These are phyloP conservation scores for Coniosporium apollinis DNA, from an alignment of 495 filamentous ascomycete genomes.

Conservation along the genomic window DNA sequence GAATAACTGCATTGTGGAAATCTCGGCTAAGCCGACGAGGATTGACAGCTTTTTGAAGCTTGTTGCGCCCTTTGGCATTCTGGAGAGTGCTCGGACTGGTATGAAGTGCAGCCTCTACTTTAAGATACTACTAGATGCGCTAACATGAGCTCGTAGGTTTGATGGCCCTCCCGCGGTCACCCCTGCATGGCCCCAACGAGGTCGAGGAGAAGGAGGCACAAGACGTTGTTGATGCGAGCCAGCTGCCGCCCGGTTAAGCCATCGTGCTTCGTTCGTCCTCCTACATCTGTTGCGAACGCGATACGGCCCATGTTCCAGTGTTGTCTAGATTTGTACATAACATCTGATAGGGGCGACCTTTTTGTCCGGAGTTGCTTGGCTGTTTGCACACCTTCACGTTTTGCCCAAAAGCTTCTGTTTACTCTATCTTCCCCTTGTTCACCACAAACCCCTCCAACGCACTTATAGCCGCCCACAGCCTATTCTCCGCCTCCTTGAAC, in stretches of 20 bases:
- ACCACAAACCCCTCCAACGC: conserved; percentile 80
- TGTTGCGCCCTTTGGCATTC: conserved; percentile 84
- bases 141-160: conserved; percentile 34
- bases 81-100: conserved; percentile 80
- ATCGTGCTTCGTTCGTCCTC: neutral
- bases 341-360: too few species aligned
- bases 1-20: conserved; percentile 93
- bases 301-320: too few species aligned
- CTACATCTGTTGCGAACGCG: neutral
- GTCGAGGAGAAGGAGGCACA: conserved; percentile 71
- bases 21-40: conserved; percentile 82
- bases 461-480: conserved; percentile 74
- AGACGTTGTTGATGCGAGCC: conserved; percentile 79
- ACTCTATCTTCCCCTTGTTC: conserved; percentile 61
- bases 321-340: too few species aligned
- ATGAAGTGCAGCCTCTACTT: neutral
- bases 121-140: neutral
- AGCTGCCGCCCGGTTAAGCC: conserved; percentile 83
- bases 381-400: too few species aligned
- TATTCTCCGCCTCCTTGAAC: conserved; percentile 87
- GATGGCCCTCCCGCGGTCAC: conserved; percentile 91
- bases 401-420: too few species aligned
- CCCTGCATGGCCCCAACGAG: conserved; percentile 56
- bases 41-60: conserved; percentile 98
- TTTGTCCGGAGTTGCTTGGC: too few species aligned